phyloP scores from a whole-genome alignment of 1,284 basidiomycete species.

The Ustilago sp. region DNA sequence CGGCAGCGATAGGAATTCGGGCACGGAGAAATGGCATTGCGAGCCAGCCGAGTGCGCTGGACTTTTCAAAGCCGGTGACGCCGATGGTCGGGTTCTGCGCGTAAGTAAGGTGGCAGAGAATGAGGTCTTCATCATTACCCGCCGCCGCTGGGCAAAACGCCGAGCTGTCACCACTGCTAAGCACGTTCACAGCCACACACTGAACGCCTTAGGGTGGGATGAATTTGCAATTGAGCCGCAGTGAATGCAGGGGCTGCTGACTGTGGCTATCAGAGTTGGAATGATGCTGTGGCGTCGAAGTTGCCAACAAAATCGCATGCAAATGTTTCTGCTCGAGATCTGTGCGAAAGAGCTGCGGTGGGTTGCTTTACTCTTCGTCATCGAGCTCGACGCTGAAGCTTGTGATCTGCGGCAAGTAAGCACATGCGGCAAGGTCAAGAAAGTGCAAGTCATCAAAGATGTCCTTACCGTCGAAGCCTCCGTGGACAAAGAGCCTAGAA shows the following conservation, averaged over 20 bases:
- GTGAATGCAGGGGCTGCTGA: background rate
- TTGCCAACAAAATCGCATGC: background rate
- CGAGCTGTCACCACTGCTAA: background rate
- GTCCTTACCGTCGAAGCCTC: conserved; percentile 84
- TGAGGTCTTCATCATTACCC: background rate
- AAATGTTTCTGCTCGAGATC: background rate
- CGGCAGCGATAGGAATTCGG: background rate
- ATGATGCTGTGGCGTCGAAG: background rate
- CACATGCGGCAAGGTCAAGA: conserved; percentile 85
- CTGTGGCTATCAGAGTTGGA: background rate
- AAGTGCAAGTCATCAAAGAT: conserved; percentile 87
- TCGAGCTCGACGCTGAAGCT: conserved; percentile 54
- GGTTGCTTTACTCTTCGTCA: conserved; percentile 22
- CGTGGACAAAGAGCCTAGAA: conserved; percentile 84
- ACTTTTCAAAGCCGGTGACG: background rate
- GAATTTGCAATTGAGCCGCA: background rate
- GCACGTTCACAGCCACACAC: background rate
- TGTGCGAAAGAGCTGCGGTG: background rate
- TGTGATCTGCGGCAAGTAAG: conserved; percentile 91
- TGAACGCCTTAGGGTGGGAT: background rate
- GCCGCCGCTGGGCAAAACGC: background rate
- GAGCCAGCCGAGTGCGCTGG: background rate
- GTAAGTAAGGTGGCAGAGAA: no score
- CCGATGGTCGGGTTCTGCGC: no score
- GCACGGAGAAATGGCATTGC: background rate